Percentiles rank a stretch among this genome's conserved stretches.
Conservation (phyloP, 2,329 filamentous ascomycete species). For the Rutstroemia sp. region DNA sequence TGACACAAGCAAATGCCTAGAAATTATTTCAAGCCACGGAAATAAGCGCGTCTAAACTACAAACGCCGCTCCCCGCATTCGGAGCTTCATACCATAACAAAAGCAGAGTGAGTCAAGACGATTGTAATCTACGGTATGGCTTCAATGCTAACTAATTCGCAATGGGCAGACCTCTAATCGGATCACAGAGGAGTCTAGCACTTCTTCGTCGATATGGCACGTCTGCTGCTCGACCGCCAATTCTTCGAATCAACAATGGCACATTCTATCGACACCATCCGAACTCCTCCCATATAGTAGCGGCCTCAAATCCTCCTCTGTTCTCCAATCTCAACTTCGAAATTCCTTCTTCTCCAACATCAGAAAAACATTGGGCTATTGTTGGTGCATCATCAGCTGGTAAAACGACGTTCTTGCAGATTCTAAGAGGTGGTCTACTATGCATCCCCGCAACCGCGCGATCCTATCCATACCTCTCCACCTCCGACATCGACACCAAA, state of each 20-base stretch:
- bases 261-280: conserved; percentile 80
- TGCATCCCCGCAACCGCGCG: conserved; percentile 69
- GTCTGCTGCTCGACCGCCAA: conserved; percentile 33
- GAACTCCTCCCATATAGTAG: conserved; percentile 36
- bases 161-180: conserved; percentile 16
- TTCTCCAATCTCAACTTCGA: conserved; percentile 66
- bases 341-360: conserved; percentile 49
- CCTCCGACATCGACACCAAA: conserved; percentile 39
- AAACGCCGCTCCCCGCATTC: background rate
- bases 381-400: conserved; percentile 72
- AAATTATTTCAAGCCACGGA: too few relatives aligned
- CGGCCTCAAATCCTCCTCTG: conserved; percentile 54
- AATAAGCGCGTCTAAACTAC: too few relatives aligned
- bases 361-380: conserved; percentile 68
- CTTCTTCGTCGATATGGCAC: conserved; percentile 16
- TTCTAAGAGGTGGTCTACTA: conserved; percentile 68
- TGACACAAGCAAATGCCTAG: too few relatives aligned
- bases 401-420: conserved; percentile 75
- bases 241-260: conserved; percentile 68
- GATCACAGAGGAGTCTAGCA: conserved; percentile 2
- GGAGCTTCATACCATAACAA: background rate
- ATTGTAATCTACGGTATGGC: too few relatives aligned
- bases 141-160: too few relatives aligned
- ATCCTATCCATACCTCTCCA: conserved; percentile 70
- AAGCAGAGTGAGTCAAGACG: background rate